Conservation (phyloP, 257 asterid species). For the Mentha longifolia region DNA sequence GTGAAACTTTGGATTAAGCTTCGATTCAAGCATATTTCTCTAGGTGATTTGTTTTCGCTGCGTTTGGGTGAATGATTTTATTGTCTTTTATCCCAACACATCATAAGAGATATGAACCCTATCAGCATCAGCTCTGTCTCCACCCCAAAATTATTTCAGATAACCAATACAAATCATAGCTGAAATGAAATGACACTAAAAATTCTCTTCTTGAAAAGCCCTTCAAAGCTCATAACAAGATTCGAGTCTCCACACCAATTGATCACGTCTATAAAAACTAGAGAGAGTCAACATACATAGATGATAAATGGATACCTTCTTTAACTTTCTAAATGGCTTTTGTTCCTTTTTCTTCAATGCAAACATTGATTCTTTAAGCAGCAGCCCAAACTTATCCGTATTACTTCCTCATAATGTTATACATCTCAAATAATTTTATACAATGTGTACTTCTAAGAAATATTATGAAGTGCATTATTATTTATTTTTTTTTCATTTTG, state of each 20-base stretch:
- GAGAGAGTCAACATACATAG: constrained; percentile 19
- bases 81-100: too few relatives aligned
- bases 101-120: constrained; percentile 78
- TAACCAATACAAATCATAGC: constrained; percentile 29
- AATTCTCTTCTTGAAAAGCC: constrained; percentile 6
- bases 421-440: too few relatives aligned
- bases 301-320: constrained; percentile 53
- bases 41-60: too few relatives aligned
- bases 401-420: too few relatives aligned
- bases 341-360: constrained; percentile 65
- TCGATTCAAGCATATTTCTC: too few relatives aligned
- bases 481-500: too few relatives aligned
- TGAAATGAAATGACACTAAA: constrained; percentile 3
- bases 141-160: constrained; percentile 32
- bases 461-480: too few relatives aligned
- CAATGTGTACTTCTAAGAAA: too few relatives aligned
- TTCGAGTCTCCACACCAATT: not conserved
- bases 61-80: too few relatives aligned
- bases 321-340: constrained; percentile 76
- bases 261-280: not conserved
- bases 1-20: too few relatives aligned
- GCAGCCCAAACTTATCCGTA: too few relatives aligned
- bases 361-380: constrained; percentile 28
- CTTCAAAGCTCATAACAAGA: not conserved
- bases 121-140: constrained; percentile 71